Evolutionary conservation across 2,329 filamentous ascomycete species (phyloP), one percentile per base, ranked within the genome.

Genomic region (Cladosporium sphaerospermum): DNA sequence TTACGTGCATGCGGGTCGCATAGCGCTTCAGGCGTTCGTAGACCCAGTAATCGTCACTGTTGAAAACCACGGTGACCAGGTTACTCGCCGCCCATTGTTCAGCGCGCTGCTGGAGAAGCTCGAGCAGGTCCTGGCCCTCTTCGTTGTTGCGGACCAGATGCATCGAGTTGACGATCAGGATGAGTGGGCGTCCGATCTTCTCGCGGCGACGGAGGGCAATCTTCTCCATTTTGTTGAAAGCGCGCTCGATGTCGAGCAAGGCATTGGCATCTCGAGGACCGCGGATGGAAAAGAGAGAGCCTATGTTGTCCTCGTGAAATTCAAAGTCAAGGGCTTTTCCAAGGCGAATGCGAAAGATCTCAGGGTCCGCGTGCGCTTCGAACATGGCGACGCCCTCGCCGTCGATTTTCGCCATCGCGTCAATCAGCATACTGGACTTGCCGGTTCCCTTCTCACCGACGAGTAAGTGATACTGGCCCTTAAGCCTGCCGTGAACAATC

Each of bases 21-120:
- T 96, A 85, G 67, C 89, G 85, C 75, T 96, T 96, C 49, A 99
- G 75, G 11, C 91, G 82, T 69, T 99, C 93, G 64, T 96, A 97
- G 0, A 99, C 88, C 93, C 93, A 99, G 72, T 96, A 99, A 67
- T 97, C 93, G 70, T 99, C 93, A 51, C 85, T 91, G 71, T 96
- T 97, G 73, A 99, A 90, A 33, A 99, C 84, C 77, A 89, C 81
- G 1, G 93, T 97, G 31, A 95, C 88, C 8, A 99, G 79, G 59
- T 89, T 92, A 16, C 88, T 83, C 1, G 92, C 93, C 1, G 93
- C 92, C 93, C 93, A 99, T 69, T 93, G 88, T 71, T 99, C 93
- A 1, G 93, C 92, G 32, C 91, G 83, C 68, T 99, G 93, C 66
- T 99, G 93, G 31, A 99, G 83, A 46, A 99, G 81, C 70, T 99